Evolutionary conservation across 1,284 basidiomycete species (phyloP).

Genomic region (Cystobasidium sp.): DNA sequence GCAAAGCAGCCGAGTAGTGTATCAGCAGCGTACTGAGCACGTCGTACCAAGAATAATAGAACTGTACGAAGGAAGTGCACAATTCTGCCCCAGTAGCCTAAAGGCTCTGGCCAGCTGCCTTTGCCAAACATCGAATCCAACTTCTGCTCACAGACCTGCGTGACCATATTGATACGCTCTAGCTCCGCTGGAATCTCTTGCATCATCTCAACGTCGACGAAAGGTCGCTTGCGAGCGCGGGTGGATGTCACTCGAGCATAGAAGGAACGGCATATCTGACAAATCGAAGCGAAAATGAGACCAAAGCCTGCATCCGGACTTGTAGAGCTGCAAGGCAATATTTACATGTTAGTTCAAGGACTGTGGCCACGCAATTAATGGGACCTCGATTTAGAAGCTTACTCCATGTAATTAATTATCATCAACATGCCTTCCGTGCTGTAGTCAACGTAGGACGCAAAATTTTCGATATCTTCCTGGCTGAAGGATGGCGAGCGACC

Average conservation of each 20-base stretch:
- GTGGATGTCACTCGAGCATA: slow-evolving; percentile 28
- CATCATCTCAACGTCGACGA: slow-evolving; percentile 28
- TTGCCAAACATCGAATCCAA: slow-evolving; percentile 9
- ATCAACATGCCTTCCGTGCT: slow-evolving; percentile 12
- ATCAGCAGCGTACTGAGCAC: background rate
- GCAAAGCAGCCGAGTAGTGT: background rate
- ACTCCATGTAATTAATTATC: slow-evolving; percentile 15
- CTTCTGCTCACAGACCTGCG: slow-evolving; percentile 12
- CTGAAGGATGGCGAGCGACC: slow-evolving; percentile 24
- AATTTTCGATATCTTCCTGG: slow-evolving; percentile 26
- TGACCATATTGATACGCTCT: slow-evolving; percentile 13
- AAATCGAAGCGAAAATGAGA: slow-evolving; percentile 18
- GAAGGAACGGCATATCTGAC: slow-evolving; percentile 14
- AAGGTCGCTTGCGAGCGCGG: slow-evolving; percentile 19
- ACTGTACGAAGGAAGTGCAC: slow-evolving; percentile 24
- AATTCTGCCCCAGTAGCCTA: slow-evolving; percentile 16
- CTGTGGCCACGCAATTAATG: background rate
- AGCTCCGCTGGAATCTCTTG: slow-evolving; percentile 26
- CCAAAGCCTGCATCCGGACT: slow-evolving; percentile 18
- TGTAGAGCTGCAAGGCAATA: background rate
- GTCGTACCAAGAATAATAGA: background rate
- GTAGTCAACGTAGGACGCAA: slow-evolving; percentile 12
- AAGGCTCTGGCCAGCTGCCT: background rate
- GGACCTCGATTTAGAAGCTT: background rate
- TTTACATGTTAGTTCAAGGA: background rate